Evolutionary conservation across 202 grass and related monocot genomes (phyloP), one percentile per base, ranked within the genome.

Genomic region (Sporobolus alterniflorus): DNA sequence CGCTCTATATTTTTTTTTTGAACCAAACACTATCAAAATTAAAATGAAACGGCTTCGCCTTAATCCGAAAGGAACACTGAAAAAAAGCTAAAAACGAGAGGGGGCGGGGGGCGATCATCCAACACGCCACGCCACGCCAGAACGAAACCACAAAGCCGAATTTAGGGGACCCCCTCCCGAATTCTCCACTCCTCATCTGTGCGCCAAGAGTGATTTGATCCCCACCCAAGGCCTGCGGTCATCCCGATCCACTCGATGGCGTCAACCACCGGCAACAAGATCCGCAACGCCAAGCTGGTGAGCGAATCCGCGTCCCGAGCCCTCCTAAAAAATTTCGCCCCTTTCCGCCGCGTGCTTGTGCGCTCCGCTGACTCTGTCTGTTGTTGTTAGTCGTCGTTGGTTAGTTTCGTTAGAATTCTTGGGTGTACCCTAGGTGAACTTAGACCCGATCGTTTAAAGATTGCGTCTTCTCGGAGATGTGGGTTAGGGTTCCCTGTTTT

Each of bases 211-310:
- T 43, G 62, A 80, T 84, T 84, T 8, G 6, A 54, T 67, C 20
- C 44, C 67, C 1, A 24, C 5, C 59, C 32, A 33, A 8, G 13
- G 13, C 33, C 73, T 75, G 59, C 14, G 31, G 24, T 41, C 34
- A 49, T 44, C 55, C 63, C 43, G 52, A 60, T 61, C 36, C 77
- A 7, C 10, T 41, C 75, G 46, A 90, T 92, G 89, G 86, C 91
- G n/a, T 69, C 82, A 62, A 91, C 50, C 62, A 66, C 81, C 46
- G 86, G 81, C 74, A 88, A 63, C 84, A 97, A 86, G 84, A 80
- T 94, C 84, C 85, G 87, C 84, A 97, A 97, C 84, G 91, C 94
- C 70, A 97, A 97, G 84, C 86, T 97, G 69, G 91, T 94, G 85
- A 91, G 94, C 15, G 15, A 32, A 43, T 13, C 70, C 30, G 0